A percentile compares a stretch with the other conserved stretches of the same genome.
Evolutionary conservation across 2,329 filamentous ascomycete species (phyloP).

Genomic region (Calonectria pseudoreteaudii): DNA sequence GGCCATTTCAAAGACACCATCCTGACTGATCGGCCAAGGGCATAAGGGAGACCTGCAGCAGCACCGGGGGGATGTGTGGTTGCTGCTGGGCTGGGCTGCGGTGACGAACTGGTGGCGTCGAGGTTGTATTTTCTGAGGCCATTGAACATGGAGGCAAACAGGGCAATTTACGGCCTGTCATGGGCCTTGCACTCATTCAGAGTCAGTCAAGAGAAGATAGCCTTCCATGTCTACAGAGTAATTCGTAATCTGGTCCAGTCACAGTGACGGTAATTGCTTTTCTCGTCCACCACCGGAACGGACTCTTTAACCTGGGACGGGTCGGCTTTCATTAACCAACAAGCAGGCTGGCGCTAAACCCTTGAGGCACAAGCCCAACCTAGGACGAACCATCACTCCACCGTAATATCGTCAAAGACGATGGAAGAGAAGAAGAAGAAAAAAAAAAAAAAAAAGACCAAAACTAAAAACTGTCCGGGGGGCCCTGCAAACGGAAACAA

Average conservation of each 20-base stretch:
- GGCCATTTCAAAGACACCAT: conserved; percentile 4
- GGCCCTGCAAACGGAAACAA: conserved; percentile 4
- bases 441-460: not conserved
- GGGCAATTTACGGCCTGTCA: not conserved
- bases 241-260: not conserved
- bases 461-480: not conserved
- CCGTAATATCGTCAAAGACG: conserved; percentile 19
- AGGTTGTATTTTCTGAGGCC: not conserved
- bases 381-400: conserved; percentile 15
- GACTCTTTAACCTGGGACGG: not conserved
- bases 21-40: not conserved
- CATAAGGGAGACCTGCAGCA: not conserved
- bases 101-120: conserved; percentile 19
- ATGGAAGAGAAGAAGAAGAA: not conserved
- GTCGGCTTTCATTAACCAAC: not conserved
- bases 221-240: not conserved
- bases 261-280: not conserved
- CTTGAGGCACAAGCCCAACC: not conserved
- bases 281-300: not conserved
- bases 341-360: not conserved
- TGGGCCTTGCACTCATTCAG: not conserved
- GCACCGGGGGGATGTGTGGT: not conserved
- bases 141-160: not conserved
- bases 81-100: not conserved
- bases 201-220: not conserved